Conservation (phyloP, 2,329 filamentous ascomycete species). For the Fusarium pseudocircinatum region DNA sequence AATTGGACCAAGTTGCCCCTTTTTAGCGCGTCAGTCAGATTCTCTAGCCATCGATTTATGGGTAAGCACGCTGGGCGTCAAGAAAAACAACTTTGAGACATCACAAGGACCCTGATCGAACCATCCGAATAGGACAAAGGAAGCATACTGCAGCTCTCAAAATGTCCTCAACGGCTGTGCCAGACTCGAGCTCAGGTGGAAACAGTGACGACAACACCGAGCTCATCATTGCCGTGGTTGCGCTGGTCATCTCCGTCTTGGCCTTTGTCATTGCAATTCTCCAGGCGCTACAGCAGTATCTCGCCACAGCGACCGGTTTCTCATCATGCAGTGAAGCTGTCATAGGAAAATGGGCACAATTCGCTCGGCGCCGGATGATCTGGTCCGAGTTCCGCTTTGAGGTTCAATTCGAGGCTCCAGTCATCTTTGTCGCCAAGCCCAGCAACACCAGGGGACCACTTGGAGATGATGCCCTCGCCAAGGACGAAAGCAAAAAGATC, state of each 20-base stretch:
- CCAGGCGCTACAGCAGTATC: constrained; percentile 55
- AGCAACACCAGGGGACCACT: constrained; percentile 47
- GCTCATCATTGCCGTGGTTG: constrained; percentile 49
- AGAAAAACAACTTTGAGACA: background rate
- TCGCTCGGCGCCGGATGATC: constrained; percentile 47
- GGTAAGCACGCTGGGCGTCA: background rate
- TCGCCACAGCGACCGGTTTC: constrained; percentile 53
- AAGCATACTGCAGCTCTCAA: accelerated
- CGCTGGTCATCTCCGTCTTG: constrained; percentile 54
- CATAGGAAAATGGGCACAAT: constrained; percentile 52
- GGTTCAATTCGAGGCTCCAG: constrained; percentile 53
- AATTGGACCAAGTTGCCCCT: background rate
- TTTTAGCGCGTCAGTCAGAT: background rate
- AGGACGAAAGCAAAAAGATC: constrained; percentile 29
- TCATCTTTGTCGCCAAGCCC: constrained; percentile 54
- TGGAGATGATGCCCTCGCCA: constrained; percentile 18
- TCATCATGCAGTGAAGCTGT: constrained; percentile 51
- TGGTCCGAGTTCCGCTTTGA: constrained; percentile 53
- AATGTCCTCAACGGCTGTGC: constrained; percentile 5
- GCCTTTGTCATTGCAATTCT: constrained; percentile 52
- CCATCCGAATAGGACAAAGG: too few species aligned
- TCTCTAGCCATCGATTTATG: background rate
- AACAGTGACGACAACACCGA: constrained; percentile 30
- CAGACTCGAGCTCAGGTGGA: background rate
- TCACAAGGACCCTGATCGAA: background rate